Percentiles rank a stretch among this genome's conserved stretches.
These are phyloP conservation scores for Abelmoschus esculentus DNA, from an alignment of 345 rosid genomes.

Conservation along the genomic window DNA sequence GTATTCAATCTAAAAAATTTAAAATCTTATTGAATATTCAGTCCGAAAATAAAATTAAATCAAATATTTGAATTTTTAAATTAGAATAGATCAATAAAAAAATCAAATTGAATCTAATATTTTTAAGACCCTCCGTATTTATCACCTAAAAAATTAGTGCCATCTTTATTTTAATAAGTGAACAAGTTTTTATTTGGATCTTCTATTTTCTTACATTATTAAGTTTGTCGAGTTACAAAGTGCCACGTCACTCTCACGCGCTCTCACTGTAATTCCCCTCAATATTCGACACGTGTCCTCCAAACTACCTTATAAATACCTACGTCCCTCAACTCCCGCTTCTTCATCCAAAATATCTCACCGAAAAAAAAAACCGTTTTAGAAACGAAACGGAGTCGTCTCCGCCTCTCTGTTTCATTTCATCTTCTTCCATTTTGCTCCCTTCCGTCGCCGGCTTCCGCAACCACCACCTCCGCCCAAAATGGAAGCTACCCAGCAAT, in stretches of 20 bases:
- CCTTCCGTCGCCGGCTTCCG: background rate
- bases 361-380: background rate
- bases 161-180: no score
- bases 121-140: no score
- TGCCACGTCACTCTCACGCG: background rate
- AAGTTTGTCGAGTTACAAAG: background rate
- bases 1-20: no score
- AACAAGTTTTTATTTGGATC: background rate
- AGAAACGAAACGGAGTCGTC: background rate
- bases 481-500: conserved; percentile 26
- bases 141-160: no score
- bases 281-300: background rate
- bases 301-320: background rate
- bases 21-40: no score
- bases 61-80: no score
- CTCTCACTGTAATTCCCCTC: background rate
- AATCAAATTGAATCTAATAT: no score
- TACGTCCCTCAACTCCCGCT: background rate
- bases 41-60: no score
- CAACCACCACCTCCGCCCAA: background rate
- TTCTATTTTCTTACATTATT: background rate
- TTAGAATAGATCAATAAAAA: no score
- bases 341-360: conserved; percentile 6
- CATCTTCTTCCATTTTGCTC: background rate
- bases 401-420: background rate